These are phyloP conservation scores for Podospora didyma DNA, from an alignment of 495 filamentous ascomycete species.

Conservation along the genomic window DNA sequence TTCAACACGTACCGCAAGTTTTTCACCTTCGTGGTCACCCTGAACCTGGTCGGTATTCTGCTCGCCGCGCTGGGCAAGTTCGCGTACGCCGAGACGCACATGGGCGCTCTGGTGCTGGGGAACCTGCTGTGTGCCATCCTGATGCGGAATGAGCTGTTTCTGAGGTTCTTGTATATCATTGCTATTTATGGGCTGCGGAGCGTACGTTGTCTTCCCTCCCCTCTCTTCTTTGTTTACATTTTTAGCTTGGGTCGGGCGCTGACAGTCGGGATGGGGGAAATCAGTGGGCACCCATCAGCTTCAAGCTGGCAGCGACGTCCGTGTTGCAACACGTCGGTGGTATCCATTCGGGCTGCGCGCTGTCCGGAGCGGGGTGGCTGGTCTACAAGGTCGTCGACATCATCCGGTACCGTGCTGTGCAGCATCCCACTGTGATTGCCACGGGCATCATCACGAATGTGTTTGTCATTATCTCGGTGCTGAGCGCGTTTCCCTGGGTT, in stretches of 20 bases:
- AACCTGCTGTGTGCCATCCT: conserved; percentile 40
- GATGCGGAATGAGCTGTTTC: conserved; percentile 41
- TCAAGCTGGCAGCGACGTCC: conserved; percentile 38
- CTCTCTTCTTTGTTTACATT: conserved; percentile 11
- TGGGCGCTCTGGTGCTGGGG: conserved; percentile 40
- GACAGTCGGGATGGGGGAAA: no score
- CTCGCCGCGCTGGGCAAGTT: conserved; percentile 33
- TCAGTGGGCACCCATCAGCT: conserved; percentile 39
- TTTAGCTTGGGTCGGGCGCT: background rate
- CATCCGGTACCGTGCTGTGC: conserved; percentile 23
- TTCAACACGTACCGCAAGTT: conserved; percentile 47
- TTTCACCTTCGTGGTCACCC: conserved; percentile 36
- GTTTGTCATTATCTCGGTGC: conserved; percentile 37
- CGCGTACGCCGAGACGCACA: conserved; percentile 38
- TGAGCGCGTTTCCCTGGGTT: conserved; percentile 44
- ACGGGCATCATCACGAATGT: conserved; percentile 41
- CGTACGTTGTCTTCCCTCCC: conserved; percentile 23
- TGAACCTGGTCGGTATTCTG: conserved; percentile 38
- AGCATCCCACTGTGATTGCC: conserved; percentile 33
- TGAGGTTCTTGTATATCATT: conserved; percentile 37
- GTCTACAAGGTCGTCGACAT: conserved; percentile 43
- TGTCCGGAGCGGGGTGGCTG: conserved; percentile 42
- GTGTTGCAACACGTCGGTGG: conserved; percentile 42
- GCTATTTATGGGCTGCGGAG: conserved; percentile 39
- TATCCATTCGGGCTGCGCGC: conserved; percentile 42